Conservation (phyloP, 495 filamentous ascomycete genomes). For the Trichoderma gamsii region DNA sequence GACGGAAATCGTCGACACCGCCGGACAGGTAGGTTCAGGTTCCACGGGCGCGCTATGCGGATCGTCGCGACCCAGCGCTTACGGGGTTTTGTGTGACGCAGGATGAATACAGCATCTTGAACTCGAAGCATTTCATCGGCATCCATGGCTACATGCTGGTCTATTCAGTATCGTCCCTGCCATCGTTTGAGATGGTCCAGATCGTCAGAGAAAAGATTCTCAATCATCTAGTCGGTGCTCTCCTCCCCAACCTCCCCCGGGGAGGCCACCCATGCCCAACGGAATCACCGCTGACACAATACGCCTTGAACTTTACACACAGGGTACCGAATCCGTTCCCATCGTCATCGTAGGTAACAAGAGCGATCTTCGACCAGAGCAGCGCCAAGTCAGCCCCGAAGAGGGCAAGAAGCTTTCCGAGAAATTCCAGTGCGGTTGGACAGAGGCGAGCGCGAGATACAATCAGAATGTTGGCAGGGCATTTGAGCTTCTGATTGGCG, state of each 20-base stretch:
- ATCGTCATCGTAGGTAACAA: slow-evolving; percentile 97
- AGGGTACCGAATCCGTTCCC: slow-evolving; percentile 91
- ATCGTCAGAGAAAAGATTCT: slow-evolving; percentile 96
- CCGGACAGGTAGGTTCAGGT: slow-evolving; percentile 65
- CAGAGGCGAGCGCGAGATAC: slow-evolving; percentile 88
- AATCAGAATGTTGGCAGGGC: slow-evolving; percentile 89
- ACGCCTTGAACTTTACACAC: background rate
- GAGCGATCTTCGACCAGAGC: slow-evolving; percentile 84
- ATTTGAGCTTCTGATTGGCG: slow-evolving; percentile 89
- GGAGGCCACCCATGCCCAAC: slow-evolving; percentile 7
- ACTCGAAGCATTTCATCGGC: slow-evolving; percentile 98
- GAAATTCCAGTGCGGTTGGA: slow-evolving; percentile 87
- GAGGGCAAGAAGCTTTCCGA: slow-evolving; percentile 75
- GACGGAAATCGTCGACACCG: slow-evolving; percentile 97
- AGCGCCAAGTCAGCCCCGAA: slow-evolving; percentile 81
- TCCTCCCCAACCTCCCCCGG: slow-evolving; percentile 13
- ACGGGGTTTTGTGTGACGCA: slow-evolving; percentile 29
- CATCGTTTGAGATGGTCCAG: slow-evolving; percentile 94
- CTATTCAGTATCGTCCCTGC: slow-evolving; percentile 86
- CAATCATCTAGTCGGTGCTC: slow-evolving; percentile 72
- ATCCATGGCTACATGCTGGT: slow-evolving; percentile 99
- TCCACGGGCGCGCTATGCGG: slow-evolving; percentile 28
- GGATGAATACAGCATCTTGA: slow-evolving; percentile 98
- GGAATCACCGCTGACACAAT: background rate
- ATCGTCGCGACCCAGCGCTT: background rate